These are phyloP conservation scores for Amanita inopinata DNA, from an alignment of 768 basidiomycete genomes.

Conservation along the genomic window DNA sequence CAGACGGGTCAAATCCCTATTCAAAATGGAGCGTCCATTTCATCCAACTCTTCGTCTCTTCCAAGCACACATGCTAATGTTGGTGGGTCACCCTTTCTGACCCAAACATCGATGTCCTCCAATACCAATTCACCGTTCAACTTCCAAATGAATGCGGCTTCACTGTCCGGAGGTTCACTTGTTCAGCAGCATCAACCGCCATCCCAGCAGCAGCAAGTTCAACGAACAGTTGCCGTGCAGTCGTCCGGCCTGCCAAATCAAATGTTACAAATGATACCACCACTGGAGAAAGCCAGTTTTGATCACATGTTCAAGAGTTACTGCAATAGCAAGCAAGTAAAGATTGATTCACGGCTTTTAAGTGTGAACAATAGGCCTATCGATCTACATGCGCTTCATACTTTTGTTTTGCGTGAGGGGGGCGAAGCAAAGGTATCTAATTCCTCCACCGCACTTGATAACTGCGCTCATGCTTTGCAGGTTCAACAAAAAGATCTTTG, in stretches of 20 bases:
- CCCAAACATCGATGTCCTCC: neutral
- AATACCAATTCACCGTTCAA: neutral
- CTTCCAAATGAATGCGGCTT: too few species aligned
- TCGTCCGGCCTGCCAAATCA: neutral
- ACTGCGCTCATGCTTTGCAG: slow-evolving; percentile 23
- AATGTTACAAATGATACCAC: slow-evolving; percentile 19
- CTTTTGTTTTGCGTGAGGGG: slow-evolving; percentile 48
- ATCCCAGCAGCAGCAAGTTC: slow-evolving; percentile 7
- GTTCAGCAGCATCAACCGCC: neutral
- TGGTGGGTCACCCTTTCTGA: slow-evolving; percentile 2
- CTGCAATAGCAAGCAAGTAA: slow-evolving; percentile 30
- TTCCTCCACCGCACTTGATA: slow-evolving; percentile 1
- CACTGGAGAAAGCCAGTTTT: slow-evolving; percentile 44
- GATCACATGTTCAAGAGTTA: slow-evolving; percentile 40
- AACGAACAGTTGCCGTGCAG: neutral
- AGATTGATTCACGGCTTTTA: slow-evolving; percentile 30
- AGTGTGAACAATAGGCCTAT: slow-evolving; percentile 44
- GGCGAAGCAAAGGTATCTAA: slow-evolving; percentile 37
- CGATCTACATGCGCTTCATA: slow-evolving; percentile 53
- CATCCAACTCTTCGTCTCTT: neutral
- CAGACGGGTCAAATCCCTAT: neutral
- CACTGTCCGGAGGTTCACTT: neutral
- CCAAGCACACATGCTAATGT: neutral
- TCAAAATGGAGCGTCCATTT: neutral
- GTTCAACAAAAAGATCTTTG: slow-evolving; percentile 48